A percentile compares a stretch with the other conserved stretches of the same genome.
These are phyloP conservation scores for Cymbopogon citratus DNA, from an alignment of 176 grass and related monocot species.

Conservation along the genomic window DNA sequence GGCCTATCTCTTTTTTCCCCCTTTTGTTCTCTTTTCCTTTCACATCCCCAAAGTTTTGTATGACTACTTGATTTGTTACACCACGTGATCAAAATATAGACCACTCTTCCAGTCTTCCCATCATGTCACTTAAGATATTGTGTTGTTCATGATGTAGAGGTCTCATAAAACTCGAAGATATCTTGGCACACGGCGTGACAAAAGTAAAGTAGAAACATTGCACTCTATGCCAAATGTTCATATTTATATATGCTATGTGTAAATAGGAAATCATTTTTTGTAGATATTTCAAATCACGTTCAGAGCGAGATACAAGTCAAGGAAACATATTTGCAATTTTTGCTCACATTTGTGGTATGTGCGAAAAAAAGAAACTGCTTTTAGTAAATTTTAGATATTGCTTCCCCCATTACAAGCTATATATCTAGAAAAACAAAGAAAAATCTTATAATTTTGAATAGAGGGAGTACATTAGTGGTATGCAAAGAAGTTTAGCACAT, in stretches of 20 bases:
- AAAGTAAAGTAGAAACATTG: not conserved
- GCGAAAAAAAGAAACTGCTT: not conserved
- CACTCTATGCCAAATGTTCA: not conserved
- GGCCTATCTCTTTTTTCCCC: not conserved
- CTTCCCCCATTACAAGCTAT: not conserved
- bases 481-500: not conserved
- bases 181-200: not conserved
- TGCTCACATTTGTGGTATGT: not conserved
- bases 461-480: not conserved
- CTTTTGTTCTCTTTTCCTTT: not conserved
- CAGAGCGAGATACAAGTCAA: not conserved
- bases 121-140: not conserved
- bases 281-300: not conserved
- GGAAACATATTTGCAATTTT: not conserved
- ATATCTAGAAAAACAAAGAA: not conserved
- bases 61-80: not conserved
- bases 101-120: not conserved
- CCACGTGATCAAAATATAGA: not conserved
- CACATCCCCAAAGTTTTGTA: not conserved
- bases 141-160: too few species aligned
- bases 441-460: not conserved
- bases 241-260: not conserved
- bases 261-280: not conserved
- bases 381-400: not conserved
- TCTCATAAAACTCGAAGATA: not conserved